Evolutionary conservation across 2,329 filamentous ascomycete species (phyloP), one percentile per base, ranked within the genome.

Genomic region (Apiospora rasikravindrae): DNA sequence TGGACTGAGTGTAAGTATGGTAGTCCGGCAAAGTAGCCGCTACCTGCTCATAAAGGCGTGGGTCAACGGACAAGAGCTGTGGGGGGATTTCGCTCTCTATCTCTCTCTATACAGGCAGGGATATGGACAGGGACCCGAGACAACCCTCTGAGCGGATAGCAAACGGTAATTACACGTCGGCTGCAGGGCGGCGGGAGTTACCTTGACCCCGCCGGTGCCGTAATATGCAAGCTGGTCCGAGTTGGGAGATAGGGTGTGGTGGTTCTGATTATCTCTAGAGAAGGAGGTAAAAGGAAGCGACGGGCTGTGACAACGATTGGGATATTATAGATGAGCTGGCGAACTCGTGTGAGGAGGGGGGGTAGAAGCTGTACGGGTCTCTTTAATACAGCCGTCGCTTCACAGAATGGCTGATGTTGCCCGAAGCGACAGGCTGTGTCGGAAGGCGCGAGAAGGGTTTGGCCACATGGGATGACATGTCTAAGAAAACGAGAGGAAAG

Each of bases 101-200:
- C 67, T 29, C 33, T 33, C 40, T 68, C 70, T 69, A n/a, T 45
- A 42, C 47, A 33, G 45, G 22, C 47, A 24, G 24, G 44, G 29
- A 24, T 68, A n/a, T 29, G 64, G 45, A 49, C 47, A 47, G 10
- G 49, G 64, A 53, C 53, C 67, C 71, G 51, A 70, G 67, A 72
- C 71, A 69, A 40, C 57, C 16, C 57, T 64, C 33, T 64, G 57
- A 10, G 57, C 33, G 40, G 57, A 64, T 40, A 64, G 29, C 57
- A 64, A 64, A 64, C 22, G 57, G 57, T n/a, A 64, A n/a, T n/a
- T n/a, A 40, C 57, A 40, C 29, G 57, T 24, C n/a, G 33, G 33
- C 57, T 64, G 57, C 57, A 64, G 57, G 57, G 57, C 40, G 57
- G 57, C 33, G 57, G 33, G 57, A 64, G 57, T 40, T 64, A 64